Percentiles rank a stretch among this genome's conserved stretches.
Conservation (phyloP, 2,329 filamentous ascomycete species). For the Ceratocystis cacaofunesta region DNA sequence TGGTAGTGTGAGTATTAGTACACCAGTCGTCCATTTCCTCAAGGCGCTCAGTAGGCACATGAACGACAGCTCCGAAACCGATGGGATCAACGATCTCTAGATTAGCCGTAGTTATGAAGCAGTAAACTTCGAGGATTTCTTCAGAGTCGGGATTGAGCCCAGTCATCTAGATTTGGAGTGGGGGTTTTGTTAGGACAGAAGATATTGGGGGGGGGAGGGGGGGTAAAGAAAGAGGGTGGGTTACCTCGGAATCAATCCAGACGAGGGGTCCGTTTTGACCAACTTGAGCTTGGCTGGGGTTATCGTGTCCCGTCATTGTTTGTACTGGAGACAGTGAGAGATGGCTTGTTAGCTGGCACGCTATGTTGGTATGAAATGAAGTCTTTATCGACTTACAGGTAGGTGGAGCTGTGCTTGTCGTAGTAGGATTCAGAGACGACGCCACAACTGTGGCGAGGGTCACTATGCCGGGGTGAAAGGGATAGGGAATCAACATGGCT, state of each 20-base stretch:
- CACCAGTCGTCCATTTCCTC: constrained; percentile 84
- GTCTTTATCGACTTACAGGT: background rate
- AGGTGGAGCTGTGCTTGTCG: background rate
- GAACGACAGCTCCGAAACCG: constrained; percentile 69
- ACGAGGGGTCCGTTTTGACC: constrained; percentile 47
- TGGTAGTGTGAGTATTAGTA: constrained; percentile 58
- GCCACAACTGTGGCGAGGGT: background rate
- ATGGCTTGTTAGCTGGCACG: background rate
- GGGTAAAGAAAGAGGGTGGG: background rate
- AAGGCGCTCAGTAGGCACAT: constrained; percentile 55
- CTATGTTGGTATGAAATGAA: background rate
- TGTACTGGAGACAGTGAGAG: background rate
- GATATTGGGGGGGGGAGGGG: background rate
- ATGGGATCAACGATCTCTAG: constrained; percentile 59
- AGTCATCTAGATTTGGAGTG: constrained; percentile 58
- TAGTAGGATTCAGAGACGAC: background rate
- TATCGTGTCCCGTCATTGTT: background rate
- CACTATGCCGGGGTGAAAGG: background rate
- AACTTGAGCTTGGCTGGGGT: background rate
- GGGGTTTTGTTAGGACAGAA: background rate
- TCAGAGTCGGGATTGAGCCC: constrained; percentile 55
- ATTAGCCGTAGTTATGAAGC: constrained; percentile 71
- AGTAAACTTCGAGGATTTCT: constrained; percentile 81
- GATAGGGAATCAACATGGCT: background rate
- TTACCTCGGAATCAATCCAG: constrained; percentile 62